Evolutionary conservation across 2,329 filamentous ascomycete species (phyloP), one percentile per base, ranked within the genome.

Genomic region (Madurella fahalii): DNA sequence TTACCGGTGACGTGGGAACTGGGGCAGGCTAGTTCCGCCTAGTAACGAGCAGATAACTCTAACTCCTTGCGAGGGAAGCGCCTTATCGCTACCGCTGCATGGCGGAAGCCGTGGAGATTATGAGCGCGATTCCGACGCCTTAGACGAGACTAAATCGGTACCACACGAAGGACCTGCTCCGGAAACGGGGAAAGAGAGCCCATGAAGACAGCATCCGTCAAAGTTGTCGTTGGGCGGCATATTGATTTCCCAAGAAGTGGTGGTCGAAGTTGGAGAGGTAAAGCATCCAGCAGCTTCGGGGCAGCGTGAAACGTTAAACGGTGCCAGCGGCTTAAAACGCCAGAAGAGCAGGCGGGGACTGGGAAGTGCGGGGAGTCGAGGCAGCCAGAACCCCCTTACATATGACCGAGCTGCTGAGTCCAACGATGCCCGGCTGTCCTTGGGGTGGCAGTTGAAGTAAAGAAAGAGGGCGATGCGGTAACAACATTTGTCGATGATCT

Each of bases 171-270:
- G 25, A 4, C 18, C 37, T 20, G n/a, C 20, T 16, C 18, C 30
- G 20, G 46, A 47, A 8, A 12, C 31, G 1, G 12, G 25, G 13
- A 37, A 37, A 30, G 31, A 40, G 34, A 37, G 17, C 5, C 13
- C n/a, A 7, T 40, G 37, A 25, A 30, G 31, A 25, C 46, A 47
- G 12, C 51, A 47, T 13, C 54, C 50, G 18, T 20, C 25, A 2
- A 44, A 53, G 8, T 37, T 59, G 8, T 62, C 65, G 9, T 73
- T 76, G 47, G 80, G 81, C 7, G 81, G 82, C 18, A 86, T 85
- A 64, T 78, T 84, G 72, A 78, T 85, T 7, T 81, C 79, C 20
- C 80, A 83, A 58, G 81, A 86, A 61, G 78, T 85, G 52, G 78
- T 77, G 8, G 77, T 85, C n/a, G 76, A 82, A 46, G 71, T 68